phyloP scores from a whole-genome alignment of 805 yeast species.

The Zygotorulaspora danielsina region DNA sequence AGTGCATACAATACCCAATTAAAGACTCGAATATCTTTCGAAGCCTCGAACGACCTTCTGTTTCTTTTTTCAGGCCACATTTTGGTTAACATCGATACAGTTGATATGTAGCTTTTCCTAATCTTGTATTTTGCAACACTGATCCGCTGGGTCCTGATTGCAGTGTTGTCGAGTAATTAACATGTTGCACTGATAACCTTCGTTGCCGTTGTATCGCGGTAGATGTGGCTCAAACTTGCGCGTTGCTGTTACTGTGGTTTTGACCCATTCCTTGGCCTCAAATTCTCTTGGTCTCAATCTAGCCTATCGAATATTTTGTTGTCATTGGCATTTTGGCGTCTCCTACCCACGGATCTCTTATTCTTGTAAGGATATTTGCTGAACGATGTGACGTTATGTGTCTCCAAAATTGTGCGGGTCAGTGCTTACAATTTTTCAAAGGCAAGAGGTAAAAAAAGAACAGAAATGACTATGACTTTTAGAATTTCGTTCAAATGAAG shows the following conservation, averaged over 20 bases:
- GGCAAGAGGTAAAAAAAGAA: conserved; percentile 1
- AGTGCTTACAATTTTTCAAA: neutral
- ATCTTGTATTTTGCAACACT: conserved; percentile 1
- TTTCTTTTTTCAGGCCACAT: neutral
- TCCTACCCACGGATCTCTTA: neutral
- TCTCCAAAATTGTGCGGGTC: conserved; percentile 1
- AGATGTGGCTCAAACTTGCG: too few species aligned
- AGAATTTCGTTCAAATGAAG: neutral
- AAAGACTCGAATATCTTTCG: neutral
- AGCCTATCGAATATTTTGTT: too few species aligned
- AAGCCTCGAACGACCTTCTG: neutral
- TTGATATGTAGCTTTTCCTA: neutral
- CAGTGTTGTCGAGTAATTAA: too few species aligned
- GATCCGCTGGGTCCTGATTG: neutral
- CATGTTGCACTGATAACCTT: too few species aligned
- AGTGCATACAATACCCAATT: conserved; percentile 1
- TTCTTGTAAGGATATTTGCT: neutral
- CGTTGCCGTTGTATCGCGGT: too few species aligned
- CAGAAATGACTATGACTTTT: conserved; percentile 2
- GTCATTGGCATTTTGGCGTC: neutral
- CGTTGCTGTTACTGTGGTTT: too few species aligned
- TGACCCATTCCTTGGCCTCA: too few species aligned
- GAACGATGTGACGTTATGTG: conserved; percentile 1
- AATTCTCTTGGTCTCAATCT: too few species aligned
- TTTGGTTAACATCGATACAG: neutral